A percentile compares a stretch with the other conserved stretches of the same genome.
Conservation (phyloP, 176 grass and related monocot species). For the Sorghum bicolor region Sorghum_bicolor_NCBIv3 NC_012873.2:65603501-65604000, state of each 20-base stretch:
- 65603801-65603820: not conserved
- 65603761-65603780: constrained; percentile 36
- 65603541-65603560: constrained; percentile 6
- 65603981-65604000: not conserved
- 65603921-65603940: not conserved
- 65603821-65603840: constrained; percentile 2
- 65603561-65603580: not conserved
- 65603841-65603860: not conserved
- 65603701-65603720: constrained; percentile 98
- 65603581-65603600: constrained; percentile 19
- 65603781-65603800: constrained; percentile 9
- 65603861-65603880: constrained; percentile 10
- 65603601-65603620: constrained; percentile 22
- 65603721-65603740: constrained; percentile 96
- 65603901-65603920: not conserved
- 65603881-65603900: not conserved
- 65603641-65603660: constrained; percentile 99
- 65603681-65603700: constrained; percentile 93
- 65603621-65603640: constrained; percentile 99
- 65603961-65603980: not conserved
- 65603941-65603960: not conserved
- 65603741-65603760: constrained; percentile 97
- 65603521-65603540: not conserved
- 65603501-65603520: not conserved
- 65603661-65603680: constrained; percentile 98